Evolutionary conservation across 768 basidiomycete genomes (phyloP).

Genomic region (Lentinula raphanica): DNA sequence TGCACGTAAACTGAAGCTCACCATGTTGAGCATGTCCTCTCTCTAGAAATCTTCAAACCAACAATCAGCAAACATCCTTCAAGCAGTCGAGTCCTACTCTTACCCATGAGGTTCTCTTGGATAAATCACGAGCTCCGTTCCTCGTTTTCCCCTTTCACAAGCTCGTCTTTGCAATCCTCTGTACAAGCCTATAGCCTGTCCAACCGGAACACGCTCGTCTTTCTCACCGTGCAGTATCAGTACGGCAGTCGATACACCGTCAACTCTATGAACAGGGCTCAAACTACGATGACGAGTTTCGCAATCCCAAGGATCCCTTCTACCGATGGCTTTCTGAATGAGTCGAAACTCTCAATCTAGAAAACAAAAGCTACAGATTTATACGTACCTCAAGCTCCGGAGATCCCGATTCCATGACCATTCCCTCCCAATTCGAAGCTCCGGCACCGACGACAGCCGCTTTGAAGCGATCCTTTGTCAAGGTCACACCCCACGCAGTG

Average conservation of each 20-base stretch:
- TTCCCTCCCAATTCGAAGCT: slow-evolving; percentile 30
- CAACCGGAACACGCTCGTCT: slow-evolving; percentile 45
- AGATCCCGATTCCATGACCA: slow-evolving; percentile 31
- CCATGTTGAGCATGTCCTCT: not conserved
- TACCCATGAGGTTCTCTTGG: slow-evolving; percentile 1
- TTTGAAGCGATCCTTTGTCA: slow-evolving; percentile 28
- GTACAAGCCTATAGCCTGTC: slow-evolving; percentile 28
- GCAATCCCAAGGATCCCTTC: slow-evolving; percentile 26
- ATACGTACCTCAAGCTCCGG: slow-evolving; percentile 27
- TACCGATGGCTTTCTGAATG: slow-evolving; percentile 24
- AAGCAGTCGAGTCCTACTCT: not conserved
- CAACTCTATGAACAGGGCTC: slow-evolving; percentile 30
- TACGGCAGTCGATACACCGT: slow-evolving; percentile 39
- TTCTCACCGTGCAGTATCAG: slow-evolving; percentile 46
- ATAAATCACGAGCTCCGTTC: not conserved
- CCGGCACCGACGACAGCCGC: slow-evolving; percentile 32
- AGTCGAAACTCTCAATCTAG: slow-evolving; percentile 1
- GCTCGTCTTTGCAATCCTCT: not conserved
- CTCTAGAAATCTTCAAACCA: not conserved
- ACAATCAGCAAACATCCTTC: not conserved
- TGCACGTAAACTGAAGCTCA: not conserved
- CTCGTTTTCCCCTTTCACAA: not conserved
- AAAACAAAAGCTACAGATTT: not conserved
- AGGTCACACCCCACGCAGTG: slow-evolving; percentile 31
- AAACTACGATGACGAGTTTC: slow-evolving; percentile 11